phyloP scores from a whole-genome alignment of 768 basidiomycete species.

The Termitomyces sp. region DNA sequence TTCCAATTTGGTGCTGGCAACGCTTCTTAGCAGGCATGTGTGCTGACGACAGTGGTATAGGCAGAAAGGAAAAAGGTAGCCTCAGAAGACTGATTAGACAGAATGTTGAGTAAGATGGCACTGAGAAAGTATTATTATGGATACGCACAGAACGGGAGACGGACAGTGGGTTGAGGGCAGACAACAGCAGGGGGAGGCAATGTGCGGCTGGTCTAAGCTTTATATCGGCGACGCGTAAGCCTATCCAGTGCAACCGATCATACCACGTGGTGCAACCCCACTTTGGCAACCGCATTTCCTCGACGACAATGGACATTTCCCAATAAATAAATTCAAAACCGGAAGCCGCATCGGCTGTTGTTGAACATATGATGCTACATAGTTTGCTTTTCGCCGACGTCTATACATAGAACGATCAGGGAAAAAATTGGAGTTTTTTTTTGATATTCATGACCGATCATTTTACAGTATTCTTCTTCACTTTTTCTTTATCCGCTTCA shows the following conservation, averaged over 20 bases:
- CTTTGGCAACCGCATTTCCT: slow-evolving; percentile 1
- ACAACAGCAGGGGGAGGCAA: neutral
- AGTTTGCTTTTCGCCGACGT: neutral
- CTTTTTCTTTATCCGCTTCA: neutral
- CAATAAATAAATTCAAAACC: neutral
- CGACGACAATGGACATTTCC: neutral
- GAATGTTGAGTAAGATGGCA: neutral
- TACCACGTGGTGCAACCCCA: slow-evolving; percentile 12
- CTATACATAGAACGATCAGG: neutral
- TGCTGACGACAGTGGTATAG: slow-evolving; percentile 1
- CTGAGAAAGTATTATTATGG: neutral
- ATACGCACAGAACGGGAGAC: slow-evolving; percentile 3
- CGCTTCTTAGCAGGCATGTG: slow-evolving; percentile 79
- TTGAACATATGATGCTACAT: no score
- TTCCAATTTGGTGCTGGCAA: slow-evolving; percentile 61
- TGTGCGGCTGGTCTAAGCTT: slow-evolving; percentile 5
- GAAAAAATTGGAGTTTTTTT: neutral
- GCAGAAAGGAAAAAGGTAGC: neutral
- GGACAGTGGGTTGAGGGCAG: slow-evolving; percentile 5
- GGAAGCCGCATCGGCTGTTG: slow-evolving; percentile 1
- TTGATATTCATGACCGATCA: neutral
- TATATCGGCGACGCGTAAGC: slow-evolving; percentile 31
- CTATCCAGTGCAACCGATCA: slow-evolving; percentile 20
- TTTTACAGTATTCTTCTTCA: neutral
- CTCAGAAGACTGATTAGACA: neutral